Conservation (phyloP, 2,329 filamentous ascomycete genomes). For the Calycina marina region DNA sequence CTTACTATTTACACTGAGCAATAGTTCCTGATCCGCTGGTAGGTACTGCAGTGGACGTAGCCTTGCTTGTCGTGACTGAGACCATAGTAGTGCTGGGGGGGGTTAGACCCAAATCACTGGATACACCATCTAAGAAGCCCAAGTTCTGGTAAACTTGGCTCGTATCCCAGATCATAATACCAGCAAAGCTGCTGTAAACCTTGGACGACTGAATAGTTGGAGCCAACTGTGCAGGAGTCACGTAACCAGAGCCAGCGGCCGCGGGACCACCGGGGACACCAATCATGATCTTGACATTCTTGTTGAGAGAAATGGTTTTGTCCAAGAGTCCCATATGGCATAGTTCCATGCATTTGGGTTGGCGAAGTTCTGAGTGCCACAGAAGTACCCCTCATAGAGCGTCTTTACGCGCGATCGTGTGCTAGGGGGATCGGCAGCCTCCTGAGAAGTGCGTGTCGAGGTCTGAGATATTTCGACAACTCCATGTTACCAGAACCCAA, state of each 20-base stretch:
- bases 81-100: conserved; percentile 5
- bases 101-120: conserved; percentile 4
- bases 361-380: conserved; percentile 38
- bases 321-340: conserved; percentile 51
- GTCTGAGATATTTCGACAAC: too few relatives aligned
- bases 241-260: conserved; percentile 41
- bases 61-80: conserved; percentile 10
- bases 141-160: conserved; percentile 42
- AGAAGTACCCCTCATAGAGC: too few relatives aligned
- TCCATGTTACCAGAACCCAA: too few relatives aligned
- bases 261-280: conserved; percentile 36
- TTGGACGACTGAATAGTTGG: conserved; percentile 38
- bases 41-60: not conserved
- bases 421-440: too few relatives aligned
- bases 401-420: too few relatives aligned
- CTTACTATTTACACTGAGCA: conserved; percentile 4
- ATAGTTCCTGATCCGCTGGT: conserved; percentile 3
- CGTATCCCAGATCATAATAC: conserved; percentile 58
- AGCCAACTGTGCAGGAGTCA: conserved; percentile 30
- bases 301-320: conserved; percentile 41
- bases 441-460: too few relatives aligned
- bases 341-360: conserved; percentile 45
- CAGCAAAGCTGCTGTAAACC: conserved; percentile 45
- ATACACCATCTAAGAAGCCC: conserved; percentile 31
- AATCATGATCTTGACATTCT: conserved; percentile 43